Conservation (phyloP, 352 stramenopile species). For the Pythium monospermum region DNA sequence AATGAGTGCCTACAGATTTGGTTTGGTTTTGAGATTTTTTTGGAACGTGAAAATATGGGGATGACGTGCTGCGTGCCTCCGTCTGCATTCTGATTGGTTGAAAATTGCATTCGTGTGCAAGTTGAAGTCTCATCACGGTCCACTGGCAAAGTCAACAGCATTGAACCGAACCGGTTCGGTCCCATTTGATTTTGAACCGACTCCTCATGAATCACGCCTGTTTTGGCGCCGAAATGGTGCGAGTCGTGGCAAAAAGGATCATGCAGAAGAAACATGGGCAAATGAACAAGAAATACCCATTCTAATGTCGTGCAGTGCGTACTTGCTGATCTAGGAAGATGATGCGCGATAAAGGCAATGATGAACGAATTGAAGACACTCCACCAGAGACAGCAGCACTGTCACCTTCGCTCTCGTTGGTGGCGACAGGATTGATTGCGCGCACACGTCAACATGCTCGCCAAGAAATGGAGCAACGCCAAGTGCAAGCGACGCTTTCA, state of each 20-base stretch:
- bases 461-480: conserved; percentile 5
- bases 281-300: not conserved
- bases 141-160: too few relatives aligned
- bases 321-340: not conserved
- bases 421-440: conserved; percentile 16
- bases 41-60: not conserved
- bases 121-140: conserved; percentile 20
- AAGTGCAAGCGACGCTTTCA: not conserved
- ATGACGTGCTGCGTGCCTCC: conserved; percentile 7
- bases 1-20: too few relatives aligned
- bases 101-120: conserved; percentile 17
- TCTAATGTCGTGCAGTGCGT: not conserved
- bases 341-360: not conserved
- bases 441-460: conserved; percentile 13
- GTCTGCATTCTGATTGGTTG: conserved; percentile 20
- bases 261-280: too few relatives aligned
- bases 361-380: not conserved
- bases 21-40: too few relatives aligned
- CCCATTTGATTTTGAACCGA: conserved; percentile 1
- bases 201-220: conserved; percentile 2
- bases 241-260: not conserved
- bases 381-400: not conserved
- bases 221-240: not conserved
- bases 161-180: conserved; percentile 7
- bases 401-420: conserved; percentile 1